These are phyloP conservation scores for Vitellaria paradoxa DNA, from an alignment of 179 eudicot genomes.

Conservation along the genomic window DNA sequence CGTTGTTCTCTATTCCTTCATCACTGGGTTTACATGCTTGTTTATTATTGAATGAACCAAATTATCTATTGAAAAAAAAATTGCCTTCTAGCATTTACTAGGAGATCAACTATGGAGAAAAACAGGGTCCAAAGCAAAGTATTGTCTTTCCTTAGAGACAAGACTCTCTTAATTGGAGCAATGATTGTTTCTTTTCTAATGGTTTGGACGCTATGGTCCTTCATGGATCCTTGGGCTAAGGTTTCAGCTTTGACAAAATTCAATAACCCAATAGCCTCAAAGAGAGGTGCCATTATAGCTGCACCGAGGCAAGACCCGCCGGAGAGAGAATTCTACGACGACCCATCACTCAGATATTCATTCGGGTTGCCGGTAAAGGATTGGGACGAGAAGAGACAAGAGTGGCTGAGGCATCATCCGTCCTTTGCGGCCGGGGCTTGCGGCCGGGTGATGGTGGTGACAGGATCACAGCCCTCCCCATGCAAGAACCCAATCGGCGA, in stretches of 20 bases:
- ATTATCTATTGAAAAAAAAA: too few species aligned
- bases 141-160: not conserved
- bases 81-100: too few species aligned
- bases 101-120: not conserved
- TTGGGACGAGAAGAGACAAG: constrained; percentile 30
- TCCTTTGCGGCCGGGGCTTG: constrained; percentile 1
- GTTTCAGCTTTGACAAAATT: not conserved
- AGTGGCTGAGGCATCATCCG: constrained; percentile 28
- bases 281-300: not conserved
- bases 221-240: not conserved
- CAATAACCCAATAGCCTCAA: not conserved
- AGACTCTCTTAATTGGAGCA: not conserved
- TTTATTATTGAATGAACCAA: too few species aligned
- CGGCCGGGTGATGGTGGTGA: constrained; percentile 21
- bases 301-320: constrained; percentile 14
- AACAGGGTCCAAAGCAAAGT: not conserved
- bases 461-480: constrained; percentile 35
- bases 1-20: too few species aligned
- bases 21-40: too few species aligned
- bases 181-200: not conserved
- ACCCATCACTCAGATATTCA: constrained; percentile 22
- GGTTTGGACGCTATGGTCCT: not conserved
- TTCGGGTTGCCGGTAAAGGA: constrained; percentile 11
- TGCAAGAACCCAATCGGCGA: constrained; percentile 30
- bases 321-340: constrained; percentile 35